Base-by-base conservation (phyloP, 1,284 basidiomycete species). In the Rhodotorula sp. region DNA sequence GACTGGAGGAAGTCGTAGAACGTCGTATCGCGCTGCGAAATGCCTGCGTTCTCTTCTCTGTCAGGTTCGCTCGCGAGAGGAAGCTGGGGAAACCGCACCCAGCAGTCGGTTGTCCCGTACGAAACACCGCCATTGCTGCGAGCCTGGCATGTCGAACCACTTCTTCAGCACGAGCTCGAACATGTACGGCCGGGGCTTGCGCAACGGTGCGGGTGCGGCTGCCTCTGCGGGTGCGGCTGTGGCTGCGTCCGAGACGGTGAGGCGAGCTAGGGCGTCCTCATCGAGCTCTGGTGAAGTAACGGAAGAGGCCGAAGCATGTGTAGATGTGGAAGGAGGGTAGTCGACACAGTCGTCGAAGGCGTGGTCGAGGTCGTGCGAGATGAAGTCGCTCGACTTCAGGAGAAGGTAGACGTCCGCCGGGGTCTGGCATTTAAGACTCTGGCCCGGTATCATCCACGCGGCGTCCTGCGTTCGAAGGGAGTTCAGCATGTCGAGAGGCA, bases 391-490 rank as follows among this genome's bases (percentile, higher is more conserved):
- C 4, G 91, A 92, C 82, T 99, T 99, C 75, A 99, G 86, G 0
- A 97, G 83, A 58, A 97, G 85, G 81, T 97, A 98, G 37, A 98
- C 89, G 77, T 99, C 96, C 8, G 90, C 88, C 0, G 94, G 93
- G 2, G 88, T 87, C 13, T 88, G 89, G 81, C 95, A 97, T 82
- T 90, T 90, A 53, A 98, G 83, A 0, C 91, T 92, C 10, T 90
- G 89, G n/a, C 91, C 86, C 3, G 93, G 90, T 2, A 97, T 85
- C 73, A 99, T 88, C 91, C 94, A 98, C 3, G 90, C 87, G 22
- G 94, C 92, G 79, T 98, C 95, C 91, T 95, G 75, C 8, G 25
- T 3, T 10, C 4, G 7, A 36, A 13, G 8, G 5, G 13, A 21
- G 36, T n/a, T n/a, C n/a, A n/a, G n/a, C n/a, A n/a, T n/a, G n/a